phyloP scores from a whole-genome alignment of 768 basidiomycete species.

The Lactarius psammicola region DNA sequence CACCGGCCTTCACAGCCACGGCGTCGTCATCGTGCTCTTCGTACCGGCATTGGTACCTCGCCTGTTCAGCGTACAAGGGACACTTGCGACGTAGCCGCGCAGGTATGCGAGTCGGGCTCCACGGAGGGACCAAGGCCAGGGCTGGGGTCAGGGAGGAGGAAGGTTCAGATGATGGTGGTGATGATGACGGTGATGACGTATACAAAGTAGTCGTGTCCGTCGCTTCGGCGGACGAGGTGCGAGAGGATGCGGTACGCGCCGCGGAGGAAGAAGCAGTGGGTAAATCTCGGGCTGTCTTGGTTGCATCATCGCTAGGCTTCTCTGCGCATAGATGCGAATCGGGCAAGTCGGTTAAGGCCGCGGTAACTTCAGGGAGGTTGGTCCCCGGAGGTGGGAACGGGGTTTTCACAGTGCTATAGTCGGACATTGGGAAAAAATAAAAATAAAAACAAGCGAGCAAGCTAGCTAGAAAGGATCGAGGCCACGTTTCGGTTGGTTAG shows the following conservation, averaged over 20 bases:
- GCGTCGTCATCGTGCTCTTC: neutral
- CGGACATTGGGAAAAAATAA: slow-evolving; percentile 14
- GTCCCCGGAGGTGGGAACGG: neutral
- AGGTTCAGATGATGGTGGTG: neutral
- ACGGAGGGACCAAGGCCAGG: neutral
- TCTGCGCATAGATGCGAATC: slow-evolving; percentile 6
- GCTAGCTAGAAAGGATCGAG: neutral
- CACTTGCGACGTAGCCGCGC: slow-evolving; percentile 24
- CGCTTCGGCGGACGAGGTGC: slow-evolving; percentile 15
- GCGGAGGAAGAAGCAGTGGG: slow-evolving; percentile 14
- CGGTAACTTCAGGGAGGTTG: neutral
- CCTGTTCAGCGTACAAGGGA: slow-evolving; percentile 6
- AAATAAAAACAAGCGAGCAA: slow-evolving; percentile 7
- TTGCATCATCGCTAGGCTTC: slow-evolving; percentile 1
- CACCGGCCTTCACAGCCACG: neutral
- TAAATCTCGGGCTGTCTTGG: neutral
- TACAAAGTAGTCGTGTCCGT: neutral
- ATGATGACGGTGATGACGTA: neutral
- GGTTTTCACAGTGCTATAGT: slow-evolving; percentile 14
- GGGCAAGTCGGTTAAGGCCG: slow-evolving; percentile 8
- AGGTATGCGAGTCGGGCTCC: slow-evolving; percentile 18
- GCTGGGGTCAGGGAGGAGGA: neutral
- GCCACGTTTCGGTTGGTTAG: neutral
- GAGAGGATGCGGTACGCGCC: slow-evolving; percentile 6
- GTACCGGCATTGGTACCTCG: neutral